A percentile compares a stretch with the other conserved stretches of the same genome.
Conservation (phyloP, 257 asterid genomes). For the Avicennia marina region DNA sequence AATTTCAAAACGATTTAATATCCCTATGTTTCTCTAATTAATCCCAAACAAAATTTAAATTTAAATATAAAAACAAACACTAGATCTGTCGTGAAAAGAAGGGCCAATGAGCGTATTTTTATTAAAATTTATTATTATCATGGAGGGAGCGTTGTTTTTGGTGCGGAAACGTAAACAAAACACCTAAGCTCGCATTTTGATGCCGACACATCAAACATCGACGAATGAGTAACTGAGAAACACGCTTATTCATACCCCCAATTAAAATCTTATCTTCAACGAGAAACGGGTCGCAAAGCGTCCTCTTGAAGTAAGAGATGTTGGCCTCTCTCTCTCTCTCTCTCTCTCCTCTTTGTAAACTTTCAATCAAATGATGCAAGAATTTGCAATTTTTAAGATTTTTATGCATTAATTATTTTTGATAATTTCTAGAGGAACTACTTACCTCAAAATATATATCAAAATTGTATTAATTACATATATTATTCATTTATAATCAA, state of each 20-base stretch:
- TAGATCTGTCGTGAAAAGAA: slow-evolving; percentile 37
- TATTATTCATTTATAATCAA: too few relatives aligned
- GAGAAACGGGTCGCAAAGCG: slow-evolving; percentile 24
- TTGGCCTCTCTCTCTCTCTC: slow-evolving; percentile 38
- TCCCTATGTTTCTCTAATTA: slow-evolving; percentile 30
- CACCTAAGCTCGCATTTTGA: slow-evolving; percentile 33
- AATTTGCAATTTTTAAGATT: too few relatives aligned
- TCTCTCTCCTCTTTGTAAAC: not conserved
- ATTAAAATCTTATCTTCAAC: slow-evolving; percentile 20
- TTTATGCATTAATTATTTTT: too few relatives aligned
- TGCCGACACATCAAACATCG: slow-evolving; percentile 6
- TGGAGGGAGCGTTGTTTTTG: slow-evolving; percentile 18
- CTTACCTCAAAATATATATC: too few relatives aligned
- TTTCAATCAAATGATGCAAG: not conserved
- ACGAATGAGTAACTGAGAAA: slow-evolving; percentile 18
- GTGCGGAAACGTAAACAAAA: slow-evolving; percentile 23
- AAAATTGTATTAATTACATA: too few relatives aligned
- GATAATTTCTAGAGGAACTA: too few relatives aligned
- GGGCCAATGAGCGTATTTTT: slow-evolving; percentile 25
- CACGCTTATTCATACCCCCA: slow-evolving; percentile 17
- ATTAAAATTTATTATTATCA: slow-evolving; percentile 19
- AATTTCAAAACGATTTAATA: slow-evolving; percentile 15
- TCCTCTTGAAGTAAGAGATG: slow-evolving; percentile 56
- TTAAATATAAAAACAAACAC: not conserved
- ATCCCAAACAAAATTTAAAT: not conserved